A percentile compares a stretch with the other conserved stretches of the same genome.
Evolutionary conservation across 495 filamentous ascomycete genomes (phyloP).

Genomic region (Xylaria curta): DNA sequence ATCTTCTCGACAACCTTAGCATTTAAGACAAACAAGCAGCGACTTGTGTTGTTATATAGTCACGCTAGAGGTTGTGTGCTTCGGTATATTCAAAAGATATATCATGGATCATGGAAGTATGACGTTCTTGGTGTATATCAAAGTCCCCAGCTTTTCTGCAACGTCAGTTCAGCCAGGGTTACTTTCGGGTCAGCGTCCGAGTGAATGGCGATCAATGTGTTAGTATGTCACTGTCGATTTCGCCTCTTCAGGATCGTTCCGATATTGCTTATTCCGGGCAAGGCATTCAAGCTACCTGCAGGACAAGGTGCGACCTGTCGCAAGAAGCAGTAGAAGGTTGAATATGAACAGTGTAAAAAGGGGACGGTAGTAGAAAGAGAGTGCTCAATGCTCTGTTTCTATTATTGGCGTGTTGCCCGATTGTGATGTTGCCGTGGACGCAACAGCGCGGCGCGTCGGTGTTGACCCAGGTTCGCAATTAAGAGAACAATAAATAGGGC

Average conservation of each 20-base stretch:
- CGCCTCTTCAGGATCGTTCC: slow-evolving; percentile 24
- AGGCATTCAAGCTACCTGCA: slow-evolving; percentile 18
- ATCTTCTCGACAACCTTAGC: not conserved
- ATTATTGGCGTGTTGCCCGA: not conserved
- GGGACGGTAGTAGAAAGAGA: not conserved
- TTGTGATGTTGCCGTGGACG: slow-evolving; percentile 2
- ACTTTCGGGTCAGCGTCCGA: slow-evolving; percentile 24
- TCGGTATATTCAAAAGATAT: slow-evolving; percentile 3
- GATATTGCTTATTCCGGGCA: slow-evolving; percentile 25
- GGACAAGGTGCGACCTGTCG: slow-evolving; percentile 5
- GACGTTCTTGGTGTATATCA: slow-evolving; percentile 5
- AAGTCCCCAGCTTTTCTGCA: slow-evolving; percentile 8
- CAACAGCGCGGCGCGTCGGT: not conserved
- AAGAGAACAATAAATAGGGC: slow-evolving; percentile 10
- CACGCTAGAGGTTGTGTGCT: slow-evolving; percentile 11
- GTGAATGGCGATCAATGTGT: slow-evolving; percentile 14
- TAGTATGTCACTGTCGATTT: slow-evolving; percentile 20
- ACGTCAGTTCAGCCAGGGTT: slow-evolving; percentile 12
- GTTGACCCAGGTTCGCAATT: slow-evolving; percentile 14
- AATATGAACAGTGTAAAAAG: not conserved
- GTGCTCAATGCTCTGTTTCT: not conserved
- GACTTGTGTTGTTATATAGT: slow-evolving; percentile 2
- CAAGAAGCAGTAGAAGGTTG: not conserved
- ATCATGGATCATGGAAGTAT: slow-evolving; percentile 17
- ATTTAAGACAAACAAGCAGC: not conserved